A percentile compares a stretch with the other conserved stretches of the same genome.
Evolutionary conservation across 306 rosid species (phyloP).

Genomic region (Neltuma alba): DNA sequence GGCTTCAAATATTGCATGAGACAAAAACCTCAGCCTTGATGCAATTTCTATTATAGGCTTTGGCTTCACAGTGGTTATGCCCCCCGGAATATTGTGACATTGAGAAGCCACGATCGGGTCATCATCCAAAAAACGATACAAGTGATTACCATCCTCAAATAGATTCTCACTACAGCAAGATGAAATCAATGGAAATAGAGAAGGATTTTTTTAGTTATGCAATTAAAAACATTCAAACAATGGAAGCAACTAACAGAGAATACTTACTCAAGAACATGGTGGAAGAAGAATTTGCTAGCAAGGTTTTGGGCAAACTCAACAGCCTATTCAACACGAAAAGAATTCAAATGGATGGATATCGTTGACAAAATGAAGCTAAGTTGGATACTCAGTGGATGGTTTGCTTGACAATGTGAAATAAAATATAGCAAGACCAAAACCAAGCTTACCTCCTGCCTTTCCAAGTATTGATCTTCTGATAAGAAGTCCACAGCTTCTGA

Average conservation of each 20-base stretch:
- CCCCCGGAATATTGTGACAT: conserved; percentile 72
- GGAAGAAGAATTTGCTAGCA: conserved; percentile 70
- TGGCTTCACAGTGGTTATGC: conserved; percentile 68
- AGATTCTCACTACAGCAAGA: conserved; percentile 61
- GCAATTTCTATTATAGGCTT: conserved; percentile 71
- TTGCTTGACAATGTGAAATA: conserved; percentile 3
- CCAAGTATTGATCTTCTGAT: conserved; percentile 86
- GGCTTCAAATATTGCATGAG: conserved; percentile 70
- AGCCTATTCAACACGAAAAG: conserved; percentile 57
- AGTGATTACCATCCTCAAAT: conserved; percentile 78
- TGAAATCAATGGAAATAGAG: conserved; percentile 16
- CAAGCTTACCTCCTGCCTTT: conserved; percentile 74
- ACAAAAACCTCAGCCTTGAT: conserved; percentile 71
- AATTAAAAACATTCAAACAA: conserved; percentile 11
- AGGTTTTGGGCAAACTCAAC: conserved; percentile 79
- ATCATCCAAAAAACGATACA: conserved; percentile 78
- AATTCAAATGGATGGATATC: conserved; percentile 20
- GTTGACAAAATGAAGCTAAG: conserved; percentile 13
- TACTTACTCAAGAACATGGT: conserved; percentile 80
- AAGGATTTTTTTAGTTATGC: conserved; percentile 9
- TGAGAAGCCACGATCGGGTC: conserved; percentile 73
- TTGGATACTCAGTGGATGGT: conserved; percentile 2
- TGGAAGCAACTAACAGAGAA: conserved; percentile 20
- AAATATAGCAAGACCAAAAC: conserved; percentile 20
- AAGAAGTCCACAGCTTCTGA: conserved; percentile 83